These are phyloP conservation scores for Boechera retrofracta DNA, from an alignment of 345 rosid genomes.

Conservation along the genomic window DNA sequence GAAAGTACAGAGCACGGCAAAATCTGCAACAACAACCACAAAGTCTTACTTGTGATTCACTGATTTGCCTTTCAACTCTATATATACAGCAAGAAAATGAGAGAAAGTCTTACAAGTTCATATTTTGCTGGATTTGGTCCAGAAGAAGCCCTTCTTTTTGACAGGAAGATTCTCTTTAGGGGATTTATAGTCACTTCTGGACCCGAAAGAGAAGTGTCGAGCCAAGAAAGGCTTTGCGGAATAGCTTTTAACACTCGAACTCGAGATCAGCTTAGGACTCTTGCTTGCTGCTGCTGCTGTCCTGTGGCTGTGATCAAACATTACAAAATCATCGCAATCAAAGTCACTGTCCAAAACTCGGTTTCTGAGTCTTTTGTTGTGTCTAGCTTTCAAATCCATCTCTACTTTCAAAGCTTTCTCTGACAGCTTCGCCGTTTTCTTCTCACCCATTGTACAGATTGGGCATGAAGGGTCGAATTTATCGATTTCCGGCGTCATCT, in stretches of 20 bases:
- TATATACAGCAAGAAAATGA: not conserved
- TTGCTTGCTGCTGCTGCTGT: slow-evolving; percentile 54
- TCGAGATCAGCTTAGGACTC: slow-evolving; percentile 59
- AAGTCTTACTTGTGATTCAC: not conserved
- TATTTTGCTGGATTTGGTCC: slow-evolving; percentile 83
- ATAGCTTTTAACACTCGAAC: slow-evolving; percentile 68
- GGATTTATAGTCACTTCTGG: slow-evolving; percentile 58
- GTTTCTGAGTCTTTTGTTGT: slow-evolving; percentile 69
- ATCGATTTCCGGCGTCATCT: slow-evolving; percentile 71
- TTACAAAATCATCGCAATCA: slow-evolving; percentile 50
- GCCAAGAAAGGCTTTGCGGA: slow-evolving; percentile 69
- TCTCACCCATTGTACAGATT: slow-evolving; percentile 87
- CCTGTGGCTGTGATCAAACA: slow-evolving; percentile 49
- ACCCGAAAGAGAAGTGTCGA: slow-evolving; percentile 82
- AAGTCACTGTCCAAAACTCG: slow-evolving; percentile 68
- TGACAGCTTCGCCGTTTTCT: slow-evolving; percentile 67
- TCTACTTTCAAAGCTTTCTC: slow-evolving; percentile 83
- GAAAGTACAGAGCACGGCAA: slow-evolving; percentile 18
- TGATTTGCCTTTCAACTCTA: not conserved
- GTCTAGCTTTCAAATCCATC: slow-evolving; percentile 70
- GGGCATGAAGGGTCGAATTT: slow-evolving; percentile 97
- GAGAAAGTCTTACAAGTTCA: slow-evolving; percentile 48
- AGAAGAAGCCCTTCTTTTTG: slow-evolving; percentile 80
- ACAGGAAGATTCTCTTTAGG: slow-evolving; percentile 57
- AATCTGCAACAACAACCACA: slow-evolving; percentile 36